Conservation (phyloP, 228 moss, liverwort and hornwort species). For the Sphagnum fallax region DNA sequence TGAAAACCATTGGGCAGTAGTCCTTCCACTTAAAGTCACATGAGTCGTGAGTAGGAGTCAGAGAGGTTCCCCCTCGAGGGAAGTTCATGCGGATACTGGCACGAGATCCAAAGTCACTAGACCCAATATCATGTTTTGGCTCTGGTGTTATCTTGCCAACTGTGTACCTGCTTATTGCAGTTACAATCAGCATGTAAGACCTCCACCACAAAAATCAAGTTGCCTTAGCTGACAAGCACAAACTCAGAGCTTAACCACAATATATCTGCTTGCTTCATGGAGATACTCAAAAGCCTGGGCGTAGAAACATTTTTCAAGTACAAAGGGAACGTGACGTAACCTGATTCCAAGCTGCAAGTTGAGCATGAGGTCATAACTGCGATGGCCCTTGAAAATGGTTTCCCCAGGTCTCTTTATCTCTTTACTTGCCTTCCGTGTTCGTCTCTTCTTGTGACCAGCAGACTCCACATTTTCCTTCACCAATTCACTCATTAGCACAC, state of each 20-base stretch:
- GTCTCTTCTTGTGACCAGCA: slow-evolving; percentile 61
- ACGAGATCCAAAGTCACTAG: slow-evolving; percentile 79
- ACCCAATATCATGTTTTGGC: slow-evolving; percentile 75
- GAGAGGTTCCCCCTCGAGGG: slow-evolving; percentile 73
- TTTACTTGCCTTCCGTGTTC: slow-evolving; percentile 40
- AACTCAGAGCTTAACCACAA: too few relatives aligned
- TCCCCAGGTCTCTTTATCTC: slow-evolving; percentile 94
- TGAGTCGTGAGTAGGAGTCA: slow-evolving; percentile 87
- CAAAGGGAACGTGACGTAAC: slow-evolving; percentile 12
- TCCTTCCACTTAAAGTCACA: slow-evolving; percentile 99
- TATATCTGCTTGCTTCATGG: too few relatives aligned
- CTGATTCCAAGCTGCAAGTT: slow-evolving; percentile 99
- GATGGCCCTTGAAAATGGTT: slow-evolving; percentile 95
- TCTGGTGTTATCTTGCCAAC: slow-evolving; percentile 93
- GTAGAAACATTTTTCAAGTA: too few relatives aligned
- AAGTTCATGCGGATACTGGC: slow-evolving; percentile 92
- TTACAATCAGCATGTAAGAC: background rate
- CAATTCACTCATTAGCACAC: slow-evolving; percentile 97
- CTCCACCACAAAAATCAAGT: background rate
- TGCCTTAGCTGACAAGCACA: background rate
- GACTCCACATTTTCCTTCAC: slow-evolving; percentile 62
- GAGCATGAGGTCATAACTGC: slow-evolving; percentile 97
- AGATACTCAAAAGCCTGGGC: too few relatives aligned
- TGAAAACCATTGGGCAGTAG: slow-evolving; percentile 99
- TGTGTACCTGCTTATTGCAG: slow-evolving; percentile 63